Base-by-base conservation (phyloP, 257 asterid genomes). In the Catharanthus roseus region DNA sequence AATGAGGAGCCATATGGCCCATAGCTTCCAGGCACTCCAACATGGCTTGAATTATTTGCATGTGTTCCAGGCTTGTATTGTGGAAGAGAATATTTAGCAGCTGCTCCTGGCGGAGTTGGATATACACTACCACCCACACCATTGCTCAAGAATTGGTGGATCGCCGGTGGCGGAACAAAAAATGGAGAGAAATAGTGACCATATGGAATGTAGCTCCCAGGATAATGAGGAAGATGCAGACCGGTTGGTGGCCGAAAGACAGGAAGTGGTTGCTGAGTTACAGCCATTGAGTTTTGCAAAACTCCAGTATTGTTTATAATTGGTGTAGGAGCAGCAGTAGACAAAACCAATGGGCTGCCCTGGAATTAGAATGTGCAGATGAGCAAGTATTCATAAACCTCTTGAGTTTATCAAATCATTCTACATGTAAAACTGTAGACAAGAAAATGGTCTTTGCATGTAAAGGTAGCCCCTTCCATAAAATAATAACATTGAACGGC, bases 171-270 rank as follows among this genome's bases (percentile, higher is more conserved):
- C 24, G 91, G 93, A 80, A 84, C 82, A 73, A 83, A 88, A 80
- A 78, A 79, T 44, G 98, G 97, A 68, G 96, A 76, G 74, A 87
- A 86, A 82, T 93, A 93, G 76, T 84, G 98, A 64, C 86, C 85
- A 50, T 93, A 90, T 64, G 96, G 97, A 31, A 87, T 65, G 82
- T 82, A 93, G 77, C 80, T 93, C 15, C 92, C 86, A 64, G 96
- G 95, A 71, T 87, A 93, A 80, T 88, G 97, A 50, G 97, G 85
- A 31, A 89, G 82, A 76, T 88, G 98, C 75, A 93, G 76, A 57
- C 96, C 96, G 28, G 93, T 60, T 68, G 98, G 95, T 60, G 89
- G 96, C 73, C 98, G 88, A 80, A 85, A 92, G 42, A 89, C 79
- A 36, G 87, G 86, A 71, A 86, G 82, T 60, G 91, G 92, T 70